A percentile compares a stretch with the other conserved stretches of the same genome.
Evolutionary conservation across 108 stramenopile genomes (phyloP).

Genomic region (Phaeodactylum tricornutum): DNA sequence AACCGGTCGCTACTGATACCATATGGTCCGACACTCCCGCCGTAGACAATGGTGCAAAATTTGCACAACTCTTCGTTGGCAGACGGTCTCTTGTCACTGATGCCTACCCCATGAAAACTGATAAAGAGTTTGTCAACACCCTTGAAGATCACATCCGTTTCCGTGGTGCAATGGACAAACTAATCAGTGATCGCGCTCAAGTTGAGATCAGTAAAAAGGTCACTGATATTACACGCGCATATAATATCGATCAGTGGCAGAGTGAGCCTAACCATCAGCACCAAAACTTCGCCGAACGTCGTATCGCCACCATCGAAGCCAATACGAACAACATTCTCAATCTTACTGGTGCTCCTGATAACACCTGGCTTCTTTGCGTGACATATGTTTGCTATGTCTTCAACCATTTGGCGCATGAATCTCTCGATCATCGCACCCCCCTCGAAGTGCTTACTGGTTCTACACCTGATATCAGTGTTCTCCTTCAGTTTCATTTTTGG

Average conservation of each 20-base stretch:
- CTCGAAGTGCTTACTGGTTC: too few relatives aligned
- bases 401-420: neutral
- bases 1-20: slow-evolving; percentile 18
- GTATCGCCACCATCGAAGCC: slow-evolving; percentile 1
- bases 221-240: slow-evolving; percentile 2
- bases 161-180: slow-evolving; percentile 6
- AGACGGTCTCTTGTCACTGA: neutral
- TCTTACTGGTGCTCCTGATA: slow-evolving; percentile 16
- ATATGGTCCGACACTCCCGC: slow-evolving; percentile 16
- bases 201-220: slow-evolving; percentile 6
- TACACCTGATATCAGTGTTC: slow-evolving; percentile 17
- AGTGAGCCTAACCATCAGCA: slow-evolving; percentile 15
- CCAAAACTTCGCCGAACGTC: slow-evolving; percentile 17
- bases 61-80: slow-evolving; percentile 10
- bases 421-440: too few relatives aligned
- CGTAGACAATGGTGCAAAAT: slow-evolving; percentile 5
- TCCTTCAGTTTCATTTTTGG: slow-evolving; percentile 8
- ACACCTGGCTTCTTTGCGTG: slow-evolving; percentile 13
- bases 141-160: slow-evolving; percentile 13
- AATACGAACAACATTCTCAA: slow-evolving; percentile 9
- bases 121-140: slow-evolving; percentile 10
- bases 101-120: slow-evolving; percentile 13
- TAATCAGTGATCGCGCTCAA: slow-evolving; percentile 13
- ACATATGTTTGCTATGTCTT: slow-evolving; percentile 6
- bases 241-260: slow-evolving; percentile 5